A percentile compares a stretch with the other conserved stretches of the same genome.
Conservation (phyloP, 176 grass and related monocot genomes). For the Carex myosuroides region DNA sequence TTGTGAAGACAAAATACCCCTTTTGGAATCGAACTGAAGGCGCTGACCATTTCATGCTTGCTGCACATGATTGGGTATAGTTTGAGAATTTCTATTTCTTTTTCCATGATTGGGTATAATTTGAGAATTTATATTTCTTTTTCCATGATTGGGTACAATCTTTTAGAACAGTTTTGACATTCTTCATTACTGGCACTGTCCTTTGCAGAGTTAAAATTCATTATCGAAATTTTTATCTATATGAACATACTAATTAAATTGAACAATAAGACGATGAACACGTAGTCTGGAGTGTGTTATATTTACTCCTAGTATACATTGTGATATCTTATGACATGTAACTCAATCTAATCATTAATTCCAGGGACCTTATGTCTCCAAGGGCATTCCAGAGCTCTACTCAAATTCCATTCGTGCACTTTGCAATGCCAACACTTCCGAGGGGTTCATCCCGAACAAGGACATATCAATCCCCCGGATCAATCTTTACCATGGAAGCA, state of each 20-base stretch:
- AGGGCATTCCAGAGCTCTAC: constrained; percentile 33
- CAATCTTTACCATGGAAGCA: constrained; percentile 45
- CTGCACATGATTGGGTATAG: constrained; percentile 73
- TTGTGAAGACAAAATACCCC: constrained; percentile 42
- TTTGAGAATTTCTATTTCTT: background rate
- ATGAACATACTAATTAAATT: background rate
- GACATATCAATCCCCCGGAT: constrained; percentile 67
- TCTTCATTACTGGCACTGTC: background rate
- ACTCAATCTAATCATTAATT: background rate
- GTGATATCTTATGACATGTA: background rate
- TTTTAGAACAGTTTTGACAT: background rate
- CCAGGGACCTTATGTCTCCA: constrained; percentile 46
- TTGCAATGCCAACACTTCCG: constrained; percentile 73
- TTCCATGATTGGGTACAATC: background rate
- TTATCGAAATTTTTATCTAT: background rate
- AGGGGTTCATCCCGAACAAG: constrained; percentile 53
- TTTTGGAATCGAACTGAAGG: constrained; percentile 71
- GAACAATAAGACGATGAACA: background rate
- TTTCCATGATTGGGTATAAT: too few species aligned
- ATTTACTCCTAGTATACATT: background rate
- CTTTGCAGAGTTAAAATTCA: background rate
- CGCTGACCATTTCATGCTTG: constrained; percentile 84
- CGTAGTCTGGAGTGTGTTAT: background rate
- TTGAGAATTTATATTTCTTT: background rate
- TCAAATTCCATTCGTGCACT: constrained; percentile 51